These are phyloP conservation scores for Triglochin maritima DNA, from an alignment of 106 monocot genomes.

Conservation along the genomic window DNA sequence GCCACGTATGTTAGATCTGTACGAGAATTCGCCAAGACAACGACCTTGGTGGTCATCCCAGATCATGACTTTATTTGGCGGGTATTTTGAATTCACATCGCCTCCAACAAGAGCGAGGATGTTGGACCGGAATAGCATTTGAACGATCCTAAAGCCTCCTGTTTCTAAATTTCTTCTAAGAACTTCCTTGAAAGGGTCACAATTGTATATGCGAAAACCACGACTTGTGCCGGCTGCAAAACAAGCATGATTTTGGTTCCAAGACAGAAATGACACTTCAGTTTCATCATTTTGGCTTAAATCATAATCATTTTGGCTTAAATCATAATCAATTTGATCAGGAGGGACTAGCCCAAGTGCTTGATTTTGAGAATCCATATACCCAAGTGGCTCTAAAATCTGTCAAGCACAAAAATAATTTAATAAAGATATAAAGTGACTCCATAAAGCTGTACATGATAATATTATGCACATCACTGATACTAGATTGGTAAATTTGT, in stretches of 20 bases:
- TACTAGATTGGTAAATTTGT: too few relatives aligned
- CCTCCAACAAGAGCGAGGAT: conserved; percentile 90
- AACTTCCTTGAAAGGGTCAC: conserved; percentile 74
- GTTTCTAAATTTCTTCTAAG: conserved; percentile 76
- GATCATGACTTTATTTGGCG: conserved; percentile 86
- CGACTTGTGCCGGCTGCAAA: conserved; percentile 73
- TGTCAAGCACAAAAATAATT: too few relatives aligned
- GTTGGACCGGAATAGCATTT: conserved; percentile 72
- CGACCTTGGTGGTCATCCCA: conserved; percentile 76
- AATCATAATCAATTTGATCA: conserved; percentile 26
- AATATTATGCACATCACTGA: too few relatives aligned
- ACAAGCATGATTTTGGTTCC: conserved; percentile 85
- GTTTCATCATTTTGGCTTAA: conserved; percentile 27
- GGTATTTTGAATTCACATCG: conserved; percentile 62
- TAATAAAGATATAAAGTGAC: too few relatives aligned
- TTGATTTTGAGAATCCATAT: conserved; percentile 28
- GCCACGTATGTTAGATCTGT: conserved; percentile 69
- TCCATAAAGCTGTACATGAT: too few relatives aligned
- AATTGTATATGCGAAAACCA: conserved; percentile 80
- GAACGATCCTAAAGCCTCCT: conserved; percentile 81
- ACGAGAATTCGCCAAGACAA: conserved; percentile 76
- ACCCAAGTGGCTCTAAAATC: too few relatives aligned
- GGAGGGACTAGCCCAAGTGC: conserved; percentile 19
- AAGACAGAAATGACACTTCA: conserved; percentile 62
- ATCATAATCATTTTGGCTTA: conserved; percentile 28